These are phyloP conservation scores for Globisporangium cystogenes DNA, from an alignment of 352 stramenopile genomes.

Conservation along the genomic window DNA sequence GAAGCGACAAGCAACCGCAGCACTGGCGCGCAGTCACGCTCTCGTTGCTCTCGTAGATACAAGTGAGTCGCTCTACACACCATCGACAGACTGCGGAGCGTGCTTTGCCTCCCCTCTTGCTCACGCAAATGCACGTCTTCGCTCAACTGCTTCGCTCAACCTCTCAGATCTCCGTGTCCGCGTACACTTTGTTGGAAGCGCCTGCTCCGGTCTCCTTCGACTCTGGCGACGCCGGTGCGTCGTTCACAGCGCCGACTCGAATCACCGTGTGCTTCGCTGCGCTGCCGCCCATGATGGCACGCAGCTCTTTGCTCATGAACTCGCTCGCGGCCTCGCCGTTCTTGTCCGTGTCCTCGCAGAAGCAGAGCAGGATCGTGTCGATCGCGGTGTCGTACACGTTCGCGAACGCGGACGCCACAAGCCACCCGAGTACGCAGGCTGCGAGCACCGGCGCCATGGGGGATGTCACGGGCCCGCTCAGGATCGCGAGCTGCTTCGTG, in stretches of 20 bases:
- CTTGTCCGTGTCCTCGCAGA: constrained; percentile 89
- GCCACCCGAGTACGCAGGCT: constrained; percentile 77
- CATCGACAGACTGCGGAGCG: neutral
- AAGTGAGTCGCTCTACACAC: neutral
- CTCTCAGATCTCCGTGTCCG: constrained; percentile 35
- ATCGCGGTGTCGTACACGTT: constrained; percentile 94
- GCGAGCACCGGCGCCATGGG: constrained; percentile 90
- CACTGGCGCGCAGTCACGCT: constrained; percentile 6
- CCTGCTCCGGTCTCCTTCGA: neutral
- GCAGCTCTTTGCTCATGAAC: constrained; percentile 80
- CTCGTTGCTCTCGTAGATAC: constrained; percentile 4
- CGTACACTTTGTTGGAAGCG: constrained; percentile 24
- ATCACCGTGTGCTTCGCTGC: constrained; percentile 32
- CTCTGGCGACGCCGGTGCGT: neutral
- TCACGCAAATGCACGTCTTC: neutral
- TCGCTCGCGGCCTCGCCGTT: constrained; percentile 55
- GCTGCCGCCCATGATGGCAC: constrained; percentile 44
- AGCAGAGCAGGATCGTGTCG: constrained; percentile 95
- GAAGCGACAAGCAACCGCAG: neutral
- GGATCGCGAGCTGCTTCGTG: constrained; percentile 42
- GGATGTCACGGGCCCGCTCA: constrained; percentile 78
- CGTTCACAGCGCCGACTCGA: constrained; percentile 20
- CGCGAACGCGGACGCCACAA: constrained; percentile 89
- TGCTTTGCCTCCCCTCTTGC: too few relatives aligned
- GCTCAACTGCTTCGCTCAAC: neutral